Evolutionary conservation across 768 basidiomycete genomes (phyloP), one percentile per base, ranked within the genome.

Genomic region (Tephrocybe rancida): DNA sequence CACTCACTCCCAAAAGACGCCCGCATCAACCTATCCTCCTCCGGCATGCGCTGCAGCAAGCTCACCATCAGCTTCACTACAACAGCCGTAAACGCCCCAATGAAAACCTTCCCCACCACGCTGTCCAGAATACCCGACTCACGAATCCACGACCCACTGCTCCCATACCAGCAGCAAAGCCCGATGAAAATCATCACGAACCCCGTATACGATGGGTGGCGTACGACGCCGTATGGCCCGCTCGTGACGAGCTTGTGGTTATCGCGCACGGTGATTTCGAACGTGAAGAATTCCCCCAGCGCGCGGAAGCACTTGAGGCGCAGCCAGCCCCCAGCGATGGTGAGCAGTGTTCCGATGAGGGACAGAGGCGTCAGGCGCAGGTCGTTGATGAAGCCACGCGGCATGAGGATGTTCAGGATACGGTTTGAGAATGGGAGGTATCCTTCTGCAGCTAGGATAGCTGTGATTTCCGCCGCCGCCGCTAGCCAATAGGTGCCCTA

Each of bases 271-370:
- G n/a, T n/a, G n/a, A n/a, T n/a, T n/a, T n/a, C n/a, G n/a, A 77
- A 78, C 14, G 74, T 78, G 60, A 73, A 77, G 22, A 70, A 58
- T 6, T 56, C 32, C 13, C 71, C 69, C n/a, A 78, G 64, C 18
- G 62, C 57, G 21, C 63, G 69, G 61, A 70, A 77, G 52, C 71
- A 77, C 52, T 58, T 59, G 8, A 71, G 44, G 14, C 80, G 76
- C 3, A 80, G 55, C 6, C 63, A 37, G 9, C 64, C 46, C 2
- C 75, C 77, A 27, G 60, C 46, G 10, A 67, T 14, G 1, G 64
- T 61, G 7, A 71, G 13, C 29, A 63, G 10, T 11, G 65, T 55
- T 6, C 76, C 72, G n/a, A 65, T 6, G 5, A 71, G 14, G 54
- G 77, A 69, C 42, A 73, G 2, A 3, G 58, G 54, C 54, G 65